Conservation (phyloP, 2,329 filamentous ascomycete genomes). For the Fusarium cyanostomum region DNA sequence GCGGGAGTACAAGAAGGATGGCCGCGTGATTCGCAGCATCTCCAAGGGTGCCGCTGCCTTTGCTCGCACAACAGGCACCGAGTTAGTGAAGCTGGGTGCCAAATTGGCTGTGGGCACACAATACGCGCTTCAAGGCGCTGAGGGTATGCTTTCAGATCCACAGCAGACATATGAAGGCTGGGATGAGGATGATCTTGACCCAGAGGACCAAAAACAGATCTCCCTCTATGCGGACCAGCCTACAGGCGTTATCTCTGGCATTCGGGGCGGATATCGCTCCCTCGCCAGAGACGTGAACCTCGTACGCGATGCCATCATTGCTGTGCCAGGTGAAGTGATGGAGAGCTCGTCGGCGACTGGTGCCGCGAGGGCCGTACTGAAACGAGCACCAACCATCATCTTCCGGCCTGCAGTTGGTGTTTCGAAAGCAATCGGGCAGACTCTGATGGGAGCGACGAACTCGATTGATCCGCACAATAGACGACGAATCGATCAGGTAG, state of each 20-base stretch:
- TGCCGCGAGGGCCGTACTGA: slow-evolving; percentile 80
- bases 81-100: slow-evolving; percentile 92
- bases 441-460: slow-evolving; percentile 91
- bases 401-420: slow-evolving; percentile 91
- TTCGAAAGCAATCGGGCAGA: slow-evolving; percentile 87
- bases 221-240: slow-evolving; percentile 96
- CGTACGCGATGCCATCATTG: slow-evolving; percentile 91
- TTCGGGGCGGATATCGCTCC: slow-evolving; percentile 83
- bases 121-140: slow-evolving; percentile 88
- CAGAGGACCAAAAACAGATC: slow-evolving; percentile 79
- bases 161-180: slow-evolving; percentile 51
- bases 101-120: slow-evolving; percentile 96
- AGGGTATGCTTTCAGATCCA: slow-evolving; percentile 73
- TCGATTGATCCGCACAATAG: slow-evolving; percentile 85
- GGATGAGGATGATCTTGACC: slow-evolving; percentile 71
- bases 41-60: slow-evolving; percentile 91
- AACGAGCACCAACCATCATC: slow-evolving; percentile 90
- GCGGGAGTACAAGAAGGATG: slow-evolving; percentile 92
- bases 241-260: slow-evolving; percentile 84
- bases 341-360: slow-evolving; percentile 84
- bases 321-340: slow-evolving; percentile 90
- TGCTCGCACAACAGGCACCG: slow-evolving; percentile 90
- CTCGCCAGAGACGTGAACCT: slow-evolving; percentile 87
- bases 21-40: slow-evolving; percentile 88
- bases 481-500: slow-evolving; percentile 86